phyloP scores from a whole-genome alignment of 495 filamentous ascomycete species.

The Penicillium mononematosum region DNA sequence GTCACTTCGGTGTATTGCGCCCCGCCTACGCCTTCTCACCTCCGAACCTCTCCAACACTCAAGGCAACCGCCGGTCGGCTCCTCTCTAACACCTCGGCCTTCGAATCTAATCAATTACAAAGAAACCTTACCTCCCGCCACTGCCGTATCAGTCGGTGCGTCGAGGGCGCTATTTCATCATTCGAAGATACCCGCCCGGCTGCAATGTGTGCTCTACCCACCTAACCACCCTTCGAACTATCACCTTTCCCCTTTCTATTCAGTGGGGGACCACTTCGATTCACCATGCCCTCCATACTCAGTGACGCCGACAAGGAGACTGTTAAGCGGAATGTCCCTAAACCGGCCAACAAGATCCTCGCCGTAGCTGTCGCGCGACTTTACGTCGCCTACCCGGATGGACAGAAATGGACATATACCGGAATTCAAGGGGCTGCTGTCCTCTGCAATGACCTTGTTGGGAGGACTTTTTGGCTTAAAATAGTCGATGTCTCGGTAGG shows the following conservation, averaged over 20 bases:
- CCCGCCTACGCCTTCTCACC: conserved; percentile 19
- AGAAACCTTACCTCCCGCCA: not conserved
- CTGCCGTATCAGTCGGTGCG: conserved; percentile 16
- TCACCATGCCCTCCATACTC: conserved; percentile 81
- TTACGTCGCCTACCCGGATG: conserved; percentile 88
- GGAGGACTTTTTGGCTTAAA: conserved; percentile 95
- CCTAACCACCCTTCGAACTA: conserved; percentile 15
- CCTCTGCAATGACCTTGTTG: conserved; percentile 88
- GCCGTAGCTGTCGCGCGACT: conserved; percentile 90
- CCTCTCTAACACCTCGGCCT: conserved; percentile 16
- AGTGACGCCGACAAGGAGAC: conserved; percentile 89
- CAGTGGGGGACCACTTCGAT: conserved; percentile 12
- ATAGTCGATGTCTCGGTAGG: conserved; percentile 92
- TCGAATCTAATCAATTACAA: not conserved
- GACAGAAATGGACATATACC: conserved; percentile 86
- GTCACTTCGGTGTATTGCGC: conserved; percentile 23
- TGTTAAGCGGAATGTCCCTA: conserved; percentile 87
- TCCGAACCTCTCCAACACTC: conserved; percentile 15
- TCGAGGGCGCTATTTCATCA: conserved; percentile 14
- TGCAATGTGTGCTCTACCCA: conserved; percentile 37
- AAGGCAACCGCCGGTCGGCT: conserved; percentile 35
- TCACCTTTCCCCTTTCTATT: conserved; percentile 8
- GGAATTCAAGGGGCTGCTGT: conserved; percentile 93
- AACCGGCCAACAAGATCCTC: conserved; percentile 90
- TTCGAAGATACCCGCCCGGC: conserved; percentile 16